These are phyloP conservation scores for Colletotrichum kahawae DNA, from an alignment of 2,329 filamentous ascomycete genomes.

Conservation along the genomic window DNA sequence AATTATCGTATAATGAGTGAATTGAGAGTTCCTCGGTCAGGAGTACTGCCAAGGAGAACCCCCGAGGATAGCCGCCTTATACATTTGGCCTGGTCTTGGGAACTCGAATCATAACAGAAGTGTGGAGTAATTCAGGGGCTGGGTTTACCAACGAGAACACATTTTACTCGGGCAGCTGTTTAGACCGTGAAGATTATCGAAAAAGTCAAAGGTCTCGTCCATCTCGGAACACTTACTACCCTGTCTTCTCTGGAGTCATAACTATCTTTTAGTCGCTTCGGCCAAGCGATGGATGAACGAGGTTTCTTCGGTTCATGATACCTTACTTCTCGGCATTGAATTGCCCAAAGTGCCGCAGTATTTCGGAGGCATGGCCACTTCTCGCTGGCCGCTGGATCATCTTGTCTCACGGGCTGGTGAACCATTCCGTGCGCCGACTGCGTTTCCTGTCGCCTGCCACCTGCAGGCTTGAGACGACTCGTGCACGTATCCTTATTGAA, in stretches of 20 bases:
- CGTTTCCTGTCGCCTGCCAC: neutral
- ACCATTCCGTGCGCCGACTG: neutral
- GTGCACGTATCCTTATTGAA: neutral
- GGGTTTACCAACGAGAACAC: neutral
- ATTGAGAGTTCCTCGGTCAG: neutral
- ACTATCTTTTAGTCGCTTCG: too few relatives aligned
- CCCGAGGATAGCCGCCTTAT: neutral
- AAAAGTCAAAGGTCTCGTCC: neutral
- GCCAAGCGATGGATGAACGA: rapidly evolving
- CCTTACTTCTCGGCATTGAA: neutral
- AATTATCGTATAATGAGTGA: neutral
- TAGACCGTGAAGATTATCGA: neutral
- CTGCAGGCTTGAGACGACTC: neutral
- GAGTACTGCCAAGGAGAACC: neutral
- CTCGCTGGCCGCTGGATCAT: neutral
- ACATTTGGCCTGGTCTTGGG: neutral
- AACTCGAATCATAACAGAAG: neutral
- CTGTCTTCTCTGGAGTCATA: neutral
- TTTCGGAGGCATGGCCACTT: neutral
- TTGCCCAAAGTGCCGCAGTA: neutral
- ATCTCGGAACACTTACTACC: neutral
- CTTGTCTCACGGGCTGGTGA: neutral
- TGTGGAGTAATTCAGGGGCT: neutral
- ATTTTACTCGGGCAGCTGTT: neutral
- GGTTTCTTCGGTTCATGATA: neutral